These are phyloP conservation scores for Pichia sp. DNA, from an alignment of 1,139 yeast species.

Conservation along the genomic window DNA sequence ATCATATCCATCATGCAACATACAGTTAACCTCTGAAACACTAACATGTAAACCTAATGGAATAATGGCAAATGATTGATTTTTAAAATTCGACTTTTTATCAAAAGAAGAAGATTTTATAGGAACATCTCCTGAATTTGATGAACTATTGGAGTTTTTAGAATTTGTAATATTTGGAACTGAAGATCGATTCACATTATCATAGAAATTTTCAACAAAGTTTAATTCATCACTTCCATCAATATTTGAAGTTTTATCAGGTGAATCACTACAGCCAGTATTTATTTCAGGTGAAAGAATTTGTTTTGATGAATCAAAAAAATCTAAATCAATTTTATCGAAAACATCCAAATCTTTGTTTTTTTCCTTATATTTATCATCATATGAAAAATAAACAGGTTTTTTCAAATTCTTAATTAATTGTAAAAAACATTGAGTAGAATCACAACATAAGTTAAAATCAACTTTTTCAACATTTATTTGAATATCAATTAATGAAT, in stretches of 20 bases:
- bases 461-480: conserved; percentile 21
- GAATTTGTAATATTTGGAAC: not conserved
- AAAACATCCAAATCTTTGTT: conserved; percentile 42
- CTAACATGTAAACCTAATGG: conserved; percentile 28
- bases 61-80: conserved; percentile 16
- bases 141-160: conserved; percentile 1
- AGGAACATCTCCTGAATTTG: conserved; percentile 17
- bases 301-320: conserved; percentile 3
- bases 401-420: conserved; percentile 65
- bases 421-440: conserved; percentile 65
- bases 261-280: not conserved
- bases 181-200: conserved; percentile 7
- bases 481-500: conserved; percentile 31
- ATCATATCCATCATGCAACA: conserved; percentile 85
- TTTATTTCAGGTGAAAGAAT: not conserved
- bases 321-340: conserved; percentile 37
- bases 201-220: conserved; percentile 28
- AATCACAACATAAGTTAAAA: conserved; percentile 76
- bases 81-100: not conserved
- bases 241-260: too few relatives aligned
- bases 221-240: conserved; percentile 14
- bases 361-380: conserved; percentile 31
- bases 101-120: conserved; percentile 46
- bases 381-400: conserved; percentile 53
- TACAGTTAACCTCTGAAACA: conserved; percentile 41